Conservation (phyloP, 2,329 filamentous ascomycete genomes). For the Dendryphion nanum region DNA sequence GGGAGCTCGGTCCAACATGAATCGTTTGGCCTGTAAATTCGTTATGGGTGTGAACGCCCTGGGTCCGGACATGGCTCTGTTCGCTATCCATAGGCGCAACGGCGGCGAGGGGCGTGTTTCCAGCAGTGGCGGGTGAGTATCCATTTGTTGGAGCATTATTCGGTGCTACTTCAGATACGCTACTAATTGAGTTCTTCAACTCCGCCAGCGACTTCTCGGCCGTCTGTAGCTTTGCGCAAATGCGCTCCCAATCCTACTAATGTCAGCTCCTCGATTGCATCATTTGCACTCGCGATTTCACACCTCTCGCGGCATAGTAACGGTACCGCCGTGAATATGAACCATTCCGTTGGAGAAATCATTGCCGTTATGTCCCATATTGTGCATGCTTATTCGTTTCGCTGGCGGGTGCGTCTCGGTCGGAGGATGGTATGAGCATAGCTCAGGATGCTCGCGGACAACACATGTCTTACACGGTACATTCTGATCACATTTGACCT, state of each 20-base stretch:
- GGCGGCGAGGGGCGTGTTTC: conserved; percentile 34
- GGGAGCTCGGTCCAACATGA: conserved; percentile 61
- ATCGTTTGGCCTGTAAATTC: conserved; percentile 60
- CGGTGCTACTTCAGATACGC: conserved; percentile 34
- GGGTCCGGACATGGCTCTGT: conserved; percentile 44
- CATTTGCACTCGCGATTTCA: conserved; percentile 10
- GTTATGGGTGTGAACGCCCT: conserved; percentile 61
- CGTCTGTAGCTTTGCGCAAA: conserved; percentile 48
- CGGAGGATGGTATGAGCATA: conserved; percentile 46
- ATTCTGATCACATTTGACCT: conserved; percentile 48
- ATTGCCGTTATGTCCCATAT: conserved; percentile 32
- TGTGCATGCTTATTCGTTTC: conserved; percentile 34
- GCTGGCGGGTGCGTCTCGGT: conserved; percentile 41
- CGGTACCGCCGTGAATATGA: conserved; percentile 39
- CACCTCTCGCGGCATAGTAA: conserved; percentile 41
- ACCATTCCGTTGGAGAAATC: conserved; percentile 40
- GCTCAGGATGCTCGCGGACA: conserved; percentile 51
- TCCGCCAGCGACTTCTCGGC: conserved; percentile 49
- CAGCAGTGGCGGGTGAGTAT: conserved; percentile 30
- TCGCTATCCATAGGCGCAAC: conserved; percentile 36
- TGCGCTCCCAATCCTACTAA: conserved; percentile 46
- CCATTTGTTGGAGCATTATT: conserved; percentile 27
- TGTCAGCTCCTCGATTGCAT: conserved; percentile 15
- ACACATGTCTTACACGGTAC: conserved; percentile 52
- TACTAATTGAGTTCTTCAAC: conserved; percentile 41